Percentiles rank a stretch among this genome's conserved stretches.
Conservation (phyloP, 352 stramenopile species). For the Plasmopara muralis region DNA sequence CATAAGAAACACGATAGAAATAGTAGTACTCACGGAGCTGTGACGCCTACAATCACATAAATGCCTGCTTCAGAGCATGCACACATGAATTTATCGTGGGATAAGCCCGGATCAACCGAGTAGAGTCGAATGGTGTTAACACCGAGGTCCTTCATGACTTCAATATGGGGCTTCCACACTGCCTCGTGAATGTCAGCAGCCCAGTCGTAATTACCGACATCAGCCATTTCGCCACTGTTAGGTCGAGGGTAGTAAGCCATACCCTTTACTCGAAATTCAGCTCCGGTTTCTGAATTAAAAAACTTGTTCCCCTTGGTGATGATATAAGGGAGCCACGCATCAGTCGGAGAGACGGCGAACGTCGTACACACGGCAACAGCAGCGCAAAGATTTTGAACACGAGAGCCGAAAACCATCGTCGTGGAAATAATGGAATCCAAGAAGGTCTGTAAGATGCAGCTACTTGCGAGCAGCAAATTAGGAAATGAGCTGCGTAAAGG, state of each 20-base stretch:
- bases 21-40: constrained; percentile 33
- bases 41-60: constrained; percentile 66
- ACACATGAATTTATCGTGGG: constrained; percentile 81
- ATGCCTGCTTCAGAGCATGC: constrained; percentile 53
- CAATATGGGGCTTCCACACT: constrained; percentile 52
- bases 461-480: constrained; percentile 24
- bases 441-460: no score
- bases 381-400: constrained; percentile 16
- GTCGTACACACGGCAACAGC: constrained; percentile 13
- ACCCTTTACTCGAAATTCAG: constrained; percentile 68
- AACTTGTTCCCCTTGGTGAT: constrained; percentile 79
- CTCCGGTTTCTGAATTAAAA: constrained; percentile 57
- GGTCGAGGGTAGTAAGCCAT: constrained; percentile 67
- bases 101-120: constrained; percentile 47
- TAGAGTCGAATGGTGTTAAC: constrained; percentile 72
- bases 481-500: constrained; percentile 12
- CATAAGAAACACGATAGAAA: background rate
- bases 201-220: constrained; percentile 58
- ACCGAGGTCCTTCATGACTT: constrained; percentile 45
- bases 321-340: constrained; percentile 46
- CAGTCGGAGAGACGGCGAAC: constrained; percentile 7
- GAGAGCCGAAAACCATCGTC: constrained; percentile 19
- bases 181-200: constrained; percentile 46
- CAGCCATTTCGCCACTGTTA: constrained; percentile 50
- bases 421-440: background rate